Evolutionary conservation across 805 yeast species (phyloP), one percentile per base, ranked within the genome.

Genomic region (Geotrichum ghanense): DNA sequence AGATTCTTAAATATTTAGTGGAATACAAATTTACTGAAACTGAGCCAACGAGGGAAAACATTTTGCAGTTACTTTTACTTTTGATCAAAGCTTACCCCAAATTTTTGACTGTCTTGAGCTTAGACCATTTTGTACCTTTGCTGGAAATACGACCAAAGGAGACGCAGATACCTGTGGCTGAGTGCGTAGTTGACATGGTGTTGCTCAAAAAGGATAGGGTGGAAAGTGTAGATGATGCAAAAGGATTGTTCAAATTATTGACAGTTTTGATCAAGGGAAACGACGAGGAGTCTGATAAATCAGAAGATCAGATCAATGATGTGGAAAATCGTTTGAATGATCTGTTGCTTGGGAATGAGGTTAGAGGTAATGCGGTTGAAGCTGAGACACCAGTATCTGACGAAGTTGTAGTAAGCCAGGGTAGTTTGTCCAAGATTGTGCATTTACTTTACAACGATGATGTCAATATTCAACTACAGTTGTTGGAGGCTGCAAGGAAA

Each of bases 121-220:
- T 79, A 47, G 63, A 73, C 2, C 70, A 70, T 52, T 83, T 75
- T 60, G 68, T 69, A 48, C 69, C 69, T 10, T 72, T 87, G 53
- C 74, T 78, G 44, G 67, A 71, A 19, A 64, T 77, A 9, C 81
- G 80, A 54, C 71, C 75, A 22, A 54, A 60, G 3, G 58, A 64
- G 1, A 68, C 78, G 10, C 85, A 81, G 56, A 76, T 72, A 47
- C 61, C 71, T 12, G 72, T 85, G 9, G 74, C 90, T 16, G 60
- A 74, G 34, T 77, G 72, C 27, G 81, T 89, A 6, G 68, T 85
- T 4, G 74, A 77, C 50, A 74, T 76, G 41, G 58, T 85, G 2
- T 60, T 85, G 31, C 58, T 54, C 1, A 31, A 31, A 31, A 16
- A 19, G 19, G 37, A 31, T 6, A n/a, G 12, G 17, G 37, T 31